Percentiles rank a stretch among this genome's conserved stretches.
These are phyloP conservation scores for Mycena galericulata DNA, from an alignment of 768 basidiomycete genomes.

Conservation along the genomic window DNA sequence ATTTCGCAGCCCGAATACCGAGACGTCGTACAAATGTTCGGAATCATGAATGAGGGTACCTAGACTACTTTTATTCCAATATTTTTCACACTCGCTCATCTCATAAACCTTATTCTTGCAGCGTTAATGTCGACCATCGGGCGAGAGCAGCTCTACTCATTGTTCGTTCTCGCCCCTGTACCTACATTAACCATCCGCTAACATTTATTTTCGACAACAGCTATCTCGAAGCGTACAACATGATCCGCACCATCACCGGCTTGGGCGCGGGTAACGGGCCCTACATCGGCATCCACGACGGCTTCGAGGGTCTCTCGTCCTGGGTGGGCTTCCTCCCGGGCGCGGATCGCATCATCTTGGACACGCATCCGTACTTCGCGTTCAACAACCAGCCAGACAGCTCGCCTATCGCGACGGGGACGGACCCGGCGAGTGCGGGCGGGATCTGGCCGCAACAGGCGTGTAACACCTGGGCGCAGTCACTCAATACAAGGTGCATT, in stretches of 20 bases:
- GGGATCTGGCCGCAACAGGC: no score
- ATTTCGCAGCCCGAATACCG: slow-evolving; percentile 53
- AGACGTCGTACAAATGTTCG: slow-evolving; percentile 60
- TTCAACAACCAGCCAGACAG: no score
- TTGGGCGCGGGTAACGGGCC: slow-evolving; percentile 61
- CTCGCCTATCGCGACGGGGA: no score
- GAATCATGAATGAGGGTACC: slow-evolving; percentile 52
- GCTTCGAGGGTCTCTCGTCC: slow-evolving; percentile 47
- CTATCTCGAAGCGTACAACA: slow-evolving; percentile 56
- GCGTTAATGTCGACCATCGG: background rate
- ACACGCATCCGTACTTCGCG: no score
- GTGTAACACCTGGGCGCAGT: no score
- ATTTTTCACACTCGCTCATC: background rate
- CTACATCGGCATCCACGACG: slow-evolving; percentile 59
- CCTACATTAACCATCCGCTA: slow-evolving; percentile 35
- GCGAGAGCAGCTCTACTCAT: background rate
- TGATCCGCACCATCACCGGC: no score
- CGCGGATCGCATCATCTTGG: slow-evolving; percentile 55
- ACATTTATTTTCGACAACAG: slow-evolving; percentile 37
- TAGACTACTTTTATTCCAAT: background rate
- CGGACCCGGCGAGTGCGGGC: no score
- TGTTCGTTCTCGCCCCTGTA: background rate
- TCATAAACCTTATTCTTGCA: no score
- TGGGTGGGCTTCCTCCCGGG: slow-evolving; percentile 61
- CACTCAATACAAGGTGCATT: slow-evolving; percentile 40